Evolutionary conservation across 73 alveolate genomes (phyloP), one percentile per base, ranked within the genome.

Genomic region (Uronychia setigera): DNA sequence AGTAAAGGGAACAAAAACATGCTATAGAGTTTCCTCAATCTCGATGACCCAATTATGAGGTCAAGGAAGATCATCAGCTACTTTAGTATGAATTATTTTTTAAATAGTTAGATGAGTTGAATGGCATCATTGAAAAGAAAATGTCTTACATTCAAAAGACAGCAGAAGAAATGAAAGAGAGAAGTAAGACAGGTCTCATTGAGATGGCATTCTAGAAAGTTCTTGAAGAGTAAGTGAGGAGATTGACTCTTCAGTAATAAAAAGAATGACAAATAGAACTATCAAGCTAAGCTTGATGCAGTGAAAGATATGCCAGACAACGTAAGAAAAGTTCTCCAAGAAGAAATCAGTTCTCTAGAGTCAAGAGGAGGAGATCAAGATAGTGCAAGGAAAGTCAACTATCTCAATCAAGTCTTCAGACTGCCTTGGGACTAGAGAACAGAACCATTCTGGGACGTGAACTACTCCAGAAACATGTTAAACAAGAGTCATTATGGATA

Each of bases 371-470:
- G 78, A 31, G 95, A 89, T 77, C 34, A 60, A 83, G 95, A 89
- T 74, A 26, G 84, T 1, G 80, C 95, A 9, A 89, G 83, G 78
- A 83, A 84, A 34, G 83, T 79, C 11, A n/a, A 78, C 11, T 94
- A 94, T 88, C 80, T 94, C n/a, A 92, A 91, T 35, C 96, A 94
- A 31, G 97, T 94, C 29, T 94, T 94, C 85, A 84, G 97, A 46
- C 79, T 94, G 28, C 98, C 98, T n/a, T 94, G 95, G 94, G 91
- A 93, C 74, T 78, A 92, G 80, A 77, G 84, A 32, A 88, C 91
- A 1, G 96, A 94, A 0, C 92, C 94, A n/a, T 84, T 80, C 90
- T 94, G 98, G 98, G 98, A 94, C 78, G 93, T 94, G 14, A 74
- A 80, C 1, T 92, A 78, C 83, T 87, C 96, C 9, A 74, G 84